Evolutionary conservation across 345 rosid species (phyloP).

Genomic region (Salix dunnii): DNA sequence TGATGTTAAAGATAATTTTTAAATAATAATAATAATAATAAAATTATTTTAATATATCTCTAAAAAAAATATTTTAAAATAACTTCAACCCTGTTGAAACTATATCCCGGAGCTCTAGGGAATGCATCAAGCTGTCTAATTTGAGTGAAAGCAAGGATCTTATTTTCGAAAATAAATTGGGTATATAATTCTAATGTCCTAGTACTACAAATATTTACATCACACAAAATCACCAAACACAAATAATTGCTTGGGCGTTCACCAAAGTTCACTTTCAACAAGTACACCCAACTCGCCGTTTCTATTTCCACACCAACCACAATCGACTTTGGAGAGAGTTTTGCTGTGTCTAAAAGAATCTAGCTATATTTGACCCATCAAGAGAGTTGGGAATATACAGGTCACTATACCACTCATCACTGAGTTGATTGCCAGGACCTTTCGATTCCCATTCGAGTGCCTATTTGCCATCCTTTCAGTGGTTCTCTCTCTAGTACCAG

Average conservation of each 20-base stretch:
- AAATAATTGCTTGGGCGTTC: background rate
- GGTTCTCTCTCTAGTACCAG: background rate
- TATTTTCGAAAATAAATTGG: background rate
- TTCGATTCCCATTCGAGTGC: background rate
- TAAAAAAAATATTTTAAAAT: too few species aligned
- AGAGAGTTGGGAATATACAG: background rate
- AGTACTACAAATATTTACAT: too few species aligned
- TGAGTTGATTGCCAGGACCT: background rate
- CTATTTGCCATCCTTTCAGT: background rate
- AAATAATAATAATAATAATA: too few species aligned
- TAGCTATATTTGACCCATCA: conserved; percentile 1
- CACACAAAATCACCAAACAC: too few species aligned
- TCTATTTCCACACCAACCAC: conserved; percentile 11
- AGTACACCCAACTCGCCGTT: background rate
- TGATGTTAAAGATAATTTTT: too few species aligned
- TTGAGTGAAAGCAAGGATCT: background rate
- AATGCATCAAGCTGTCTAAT: background rate
- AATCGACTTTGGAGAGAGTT: background rate
- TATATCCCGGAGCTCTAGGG: background rate
- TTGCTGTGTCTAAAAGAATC: background rate
- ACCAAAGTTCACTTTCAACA: background rate
- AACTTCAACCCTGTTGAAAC: fast-evolving
- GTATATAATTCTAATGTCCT: too few species aligned
- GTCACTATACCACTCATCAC: conserved; percentile 13
- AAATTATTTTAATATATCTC: too few species aligned